phyloP scores from a whole-genome alignment of 179 eudicot species.

The Beta macrorhiza region DNA sequence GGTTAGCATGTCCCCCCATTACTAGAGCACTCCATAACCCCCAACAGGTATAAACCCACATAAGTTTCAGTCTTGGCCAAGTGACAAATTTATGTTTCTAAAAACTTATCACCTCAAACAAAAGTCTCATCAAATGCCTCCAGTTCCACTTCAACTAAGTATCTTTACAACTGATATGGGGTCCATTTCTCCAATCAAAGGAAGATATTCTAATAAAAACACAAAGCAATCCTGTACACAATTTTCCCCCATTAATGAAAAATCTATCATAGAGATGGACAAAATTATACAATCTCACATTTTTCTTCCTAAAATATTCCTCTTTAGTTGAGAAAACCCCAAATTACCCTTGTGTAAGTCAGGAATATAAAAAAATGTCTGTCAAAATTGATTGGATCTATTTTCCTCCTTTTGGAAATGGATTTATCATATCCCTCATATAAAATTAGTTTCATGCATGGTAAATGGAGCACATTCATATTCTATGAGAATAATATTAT shows the following conservation, averaged over 20 bases:
- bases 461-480: constrained; percentile 37
- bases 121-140: constrained; percentile 26
- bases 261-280: background rate
- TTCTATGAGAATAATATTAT: constrained; percentile 29
- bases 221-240: constrained; percentile 15
- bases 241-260: background rate
- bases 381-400: background rate
- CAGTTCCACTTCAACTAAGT: constrained; percentile 9
- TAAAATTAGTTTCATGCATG: constrained; percentile 23
- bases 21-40: constrained; percentile 27
- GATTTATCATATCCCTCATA: background rate
- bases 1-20: constrained; percentile 38
- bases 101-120: constrained; percentile 22
- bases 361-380: background rate
- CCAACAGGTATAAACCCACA: constrained; percentile 25
- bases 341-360: background rate
- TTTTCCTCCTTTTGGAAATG: background rate
- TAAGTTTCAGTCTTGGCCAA: constrained; percentile 20
- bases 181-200: constrained; percentile 23
- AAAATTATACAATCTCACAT: background rate
- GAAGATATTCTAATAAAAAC: constrained; percentile 3
- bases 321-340: background rate
- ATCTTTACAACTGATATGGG: constrained; percentile 31
- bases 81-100: constrained; percentile 16
- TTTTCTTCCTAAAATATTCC: background rate